phyloP scores from a whole-genome alignment of 2,329 filamentous ascomycete genomes.

The Monosporascus sp. region DNA sequence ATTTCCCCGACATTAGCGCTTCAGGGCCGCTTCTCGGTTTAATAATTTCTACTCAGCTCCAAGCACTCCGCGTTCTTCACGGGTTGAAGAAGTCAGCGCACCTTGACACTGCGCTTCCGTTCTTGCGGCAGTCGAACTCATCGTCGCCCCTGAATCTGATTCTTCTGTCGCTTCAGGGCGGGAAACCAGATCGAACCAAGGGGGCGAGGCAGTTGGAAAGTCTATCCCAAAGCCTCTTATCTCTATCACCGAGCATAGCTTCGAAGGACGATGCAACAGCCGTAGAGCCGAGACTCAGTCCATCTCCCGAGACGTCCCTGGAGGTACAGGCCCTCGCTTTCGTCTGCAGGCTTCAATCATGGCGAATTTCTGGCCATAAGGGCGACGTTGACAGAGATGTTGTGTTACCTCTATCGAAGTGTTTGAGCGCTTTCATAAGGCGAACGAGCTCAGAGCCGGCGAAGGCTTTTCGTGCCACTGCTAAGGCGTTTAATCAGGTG shows the following conservation, averaged over 20 bases:
- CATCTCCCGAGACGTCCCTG: constrained; percentile 53
- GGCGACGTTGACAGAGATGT: constrained; percentile 60
- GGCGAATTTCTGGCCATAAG: constrained; percentile 56
- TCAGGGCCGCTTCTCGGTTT: constrained; percentile 44
- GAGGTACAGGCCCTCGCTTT: constrained; percentile 61
- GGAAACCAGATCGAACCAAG: constrained; percentile 47
- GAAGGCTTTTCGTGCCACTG: constrained; percentile 34
- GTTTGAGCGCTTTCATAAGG: constrained; percentile 55
- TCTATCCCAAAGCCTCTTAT: constrained; percentile 59
- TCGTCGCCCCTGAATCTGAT: constrained; percentile 58
- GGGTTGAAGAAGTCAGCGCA: constrained; percentile 53
- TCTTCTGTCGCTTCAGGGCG: constrained; percentile 36
- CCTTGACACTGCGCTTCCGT: constrained; percentile 52
- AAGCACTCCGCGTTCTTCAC: constrained; percentile 59
- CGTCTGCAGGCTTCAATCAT: constrained; percentile 57
- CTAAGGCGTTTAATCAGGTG: constrained; percentile 30
- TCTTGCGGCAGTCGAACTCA: constrained; percentile 46
- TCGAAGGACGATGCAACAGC: constrained; percentile 55
- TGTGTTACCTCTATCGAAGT: constrained; percentile 59
- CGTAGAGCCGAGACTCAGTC: constrained; percentile 46
- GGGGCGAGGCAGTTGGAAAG: constrained; percentile 61
- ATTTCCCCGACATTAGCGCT: constrained; percentile 46
- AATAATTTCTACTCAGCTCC: constrained; percentile 59
- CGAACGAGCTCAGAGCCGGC: constrained; percentile 32
- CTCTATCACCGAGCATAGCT: constrained; percentile 63